phyloP scores from a whole-genome alignment of 176 grass and related monocot species.

The Alloteropsis semialata region DNA sequence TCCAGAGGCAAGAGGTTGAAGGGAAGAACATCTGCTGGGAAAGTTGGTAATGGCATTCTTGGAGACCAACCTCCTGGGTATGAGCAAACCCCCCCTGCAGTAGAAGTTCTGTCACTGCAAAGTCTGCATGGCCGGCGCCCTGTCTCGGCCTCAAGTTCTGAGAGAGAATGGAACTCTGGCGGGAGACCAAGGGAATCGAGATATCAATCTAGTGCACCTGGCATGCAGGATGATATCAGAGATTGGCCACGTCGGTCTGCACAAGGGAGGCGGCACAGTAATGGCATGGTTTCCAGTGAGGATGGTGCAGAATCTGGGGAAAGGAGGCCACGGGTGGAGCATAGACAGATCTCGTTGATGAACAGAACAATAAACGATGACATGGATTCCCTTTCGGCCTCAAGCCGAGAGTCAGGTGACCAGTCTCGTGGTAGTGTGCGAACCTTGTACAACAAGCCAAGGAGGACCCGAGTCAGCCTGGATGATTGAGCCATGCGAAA shows the following conservation, averaged over 20 bases:
- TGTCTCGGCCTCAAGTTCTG: constrained; percentile 8
- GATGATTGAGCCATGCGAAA: constrained; percentile 12
- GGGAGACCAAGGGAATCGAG: constrained; percentile 21
- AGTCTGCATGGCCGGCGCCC: background rate
- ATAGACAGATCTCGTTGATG: constrained; percentile 40
- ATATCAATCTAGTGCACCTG: background rate
- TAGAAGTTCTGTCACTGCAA: background rate
- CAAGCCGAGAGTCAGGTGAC: constrained; percentile 20
- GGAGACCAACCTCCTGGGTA: constrained; percentile 24
- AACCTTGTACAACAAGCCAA: constrained; percentile 36
- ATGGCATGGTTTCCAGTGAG: constrained; percentile 8
- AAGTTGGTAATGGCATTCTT: constrained; percentile 18
- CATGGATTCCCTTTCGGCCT: background rate
- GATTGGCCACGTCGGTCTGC: background rate
- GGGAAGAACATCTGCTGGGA: constrained; percentile 43
- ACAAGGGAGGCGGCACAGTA: constrained; percentile 22
- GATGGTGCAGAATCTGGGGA: constrained; percentile 14
- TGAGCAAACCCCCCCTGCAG: background rate
- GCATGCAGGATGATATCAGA: constrained; percentile 4
- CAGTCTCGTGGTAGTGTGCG: constrained; percentile 4
- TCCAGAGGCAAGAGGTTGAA: constrained; percentile 40
- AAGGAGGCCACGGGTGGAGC: constrained; percentile 36
- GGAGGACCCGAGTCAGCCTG: constrained; percentile 31
- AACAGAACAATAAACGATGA: constrained; percentile 43
- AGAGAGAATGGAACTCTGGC: constrained; percentile 18